phyloP scores from a whole-genome alignment of 169 alveolate species.

The Pseudocohnilembus persalinus region DNA sequence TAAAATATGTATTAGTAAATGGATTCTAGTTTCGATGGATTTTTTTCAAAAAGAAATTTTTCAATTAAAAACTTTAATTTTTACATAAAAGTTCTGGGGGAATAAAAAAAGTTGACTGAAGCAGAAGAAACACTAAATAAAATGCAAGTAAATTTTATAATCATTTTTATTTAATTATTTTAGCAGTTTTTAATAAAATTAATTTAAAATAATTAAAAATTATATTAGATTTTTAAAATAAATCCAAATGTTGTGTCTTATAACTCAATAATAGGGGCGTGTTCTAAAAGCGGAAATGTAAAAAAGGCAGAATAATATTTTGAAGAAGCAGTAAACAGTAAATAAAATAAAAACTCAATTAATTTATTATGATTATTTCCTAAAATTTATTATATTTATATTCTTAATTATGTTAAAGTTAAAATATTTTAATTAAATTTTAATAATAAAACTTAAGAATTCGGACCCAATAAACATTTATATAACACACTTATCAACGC shows the following conservation, averaged over 20 bases:
- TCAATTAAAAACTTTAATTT: conserved; percentile 51
- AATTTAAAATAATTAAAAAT: background rate
- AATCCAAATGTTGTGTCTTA: conserved; percentile 45
- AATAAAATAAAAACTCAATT: background rate
- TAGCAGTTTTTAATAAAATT: too few species aligned
- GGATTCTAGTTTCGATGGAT: conserved; percentile 61
- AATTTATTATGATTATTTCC: background rate
- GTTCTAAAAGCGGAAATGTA: conserved; percentile 46
- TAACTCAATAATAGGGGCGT: conserved; percentile 47
- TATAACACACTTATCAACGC: conserved; percentile 52
- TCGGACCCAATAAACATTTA: conserved; percentile 26
- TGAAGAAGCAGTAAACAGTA: conserved; percentile 34
- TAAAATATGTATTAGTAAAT: conserved; percentile 25
- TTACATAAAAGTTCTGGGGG: conserved; percentile 42
- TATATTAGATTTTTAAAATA: conserved; percentile 39
- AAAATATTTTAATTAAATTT: background rate
- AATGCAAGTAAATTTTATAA: conserved; percentile 37
- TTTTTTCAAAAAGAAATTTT: conserved; percentile 60
- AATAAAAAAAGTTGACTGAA: conserved; percentile 43
- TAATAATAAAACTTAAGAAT: conserved; percentile 9
- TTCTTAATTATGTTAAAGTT: background rate
- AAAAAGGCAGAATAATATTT: conserved; percentile 53
- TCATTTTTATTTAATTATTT: too few species aligned
- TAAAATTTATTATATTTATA: background rate
- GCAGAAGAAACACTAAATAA: conserved; percentile 48